Base-by-base conservation (phyloP, 345 rosid genomes). In the Hibiscus syriacus region DNA sequence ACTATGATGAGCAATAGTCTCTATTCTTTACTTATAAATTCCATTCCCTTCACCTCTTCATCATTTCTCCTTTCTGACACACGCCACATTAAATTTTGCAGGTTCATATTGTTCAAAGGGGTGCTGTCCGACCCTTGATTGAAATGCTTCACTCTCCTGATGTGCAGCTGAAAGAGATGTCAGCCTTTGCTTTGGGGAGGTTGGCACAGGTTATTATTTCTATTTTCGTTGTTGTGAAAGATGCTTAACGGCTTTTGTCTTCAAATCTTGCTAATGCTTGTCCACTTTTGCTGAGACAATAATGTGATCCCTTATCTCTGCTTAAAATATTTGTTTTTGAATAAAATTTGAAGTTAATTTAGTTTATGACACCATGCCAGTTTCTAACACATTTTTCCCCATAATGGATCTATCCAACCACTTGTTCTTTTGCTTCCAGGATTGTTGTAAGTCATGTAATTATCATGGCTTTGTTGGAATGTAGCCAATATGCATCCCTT, bases 41-140 rank as follows among this genome's bases (percentile, higher is more conserved):
- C 68, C 1, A 55, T 22, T 20, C 53, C 8, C 5, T 0, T 57
- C 6, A 34, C 17, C 62, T 50, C 26, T 43, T 64, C 56, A 74
- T 53, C 23, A 14, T 14, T 52, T 45, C 62, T 70, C 67, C 29
- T 57, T 69, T 58, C 29, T 22, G 34, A 48, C 12, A 6, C n/a
- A n/a, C n/a, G n/a, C n/a, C n/a, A n/a, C n/a, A n/a, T n/a, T n/a
- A n/a, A n/a, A n/a, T 43, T 30, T 4, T 19, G 16, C 66, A 94
- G 99, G 96, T 92, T 74, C 98, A 94, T 72, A 94, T 94, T 76
- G 98, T 92, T n/a, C 98, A 92, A 69, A 85, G 98, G 73, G 99
- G 99, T 78, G 99, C 98, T 50, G 96, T 94, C 45, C 81, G 81
- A 66, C 98, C 98, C 69, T 79, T 93, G 70, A 87, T 93, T 50